Evolutionary conservation across 345 rosid species (phyloP), one percentile per base, ranked within the genome.

Genomic region (Hibiscus syriacus): DNA sequence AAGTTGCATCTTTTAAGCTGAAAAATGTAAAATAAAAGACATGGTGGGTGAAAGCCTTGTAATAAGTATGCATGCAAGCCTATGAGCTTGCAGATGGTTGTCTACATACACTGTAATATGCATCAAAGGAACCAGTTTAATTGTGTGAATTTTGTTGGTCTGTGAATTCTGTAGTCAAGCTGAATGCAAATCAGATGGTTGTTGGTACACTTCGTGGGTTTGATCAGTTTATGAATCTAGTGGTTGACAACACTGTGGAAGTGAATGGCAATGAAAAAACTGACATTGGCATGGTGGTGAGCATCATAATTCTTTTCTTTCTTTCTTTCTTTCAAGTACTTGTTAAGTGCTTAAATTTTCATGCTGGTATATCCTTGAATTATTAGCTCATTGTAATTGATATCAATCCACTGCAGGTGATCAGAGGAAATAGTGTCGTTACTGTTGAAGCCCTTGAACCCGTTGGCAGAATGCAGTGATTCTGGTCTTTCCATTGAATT

Each of bases 281-380:
- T n/a, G n/a, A n/a, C n/a, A n/a, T n/a, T n/a, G n/a, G 92, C 36
- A 89, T 89, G 90, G 92, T 89, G 92, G 92, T 89, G 62, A 80
- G 96, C 74, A 1, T 55, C 55, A 34, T 19, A 43, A n/a, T n/a
- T 55, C 34, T 9, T 5, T 16, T 10, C 8, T 16, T 12, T 41
- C 41, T 36, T 14, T 12, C 9, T 0, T 9, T 1, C 1, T 0
- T n/a, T 16, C 9, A 3, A 4, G 2, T 41, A 3, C 9, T 0
- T 9, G 7, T 45, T 2, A n/a, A 13, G 38, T 45, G 16, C 20
- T 49, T 30, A 38, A 32, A 16, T 14, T 12, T 61, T 5, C 27
- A 12, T 2, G 8, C 54, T 1, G 6, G 26, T 16, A 17, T 3
- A 20, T 43, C 12, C 9, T 5, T 0, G 27, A n/a, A 32, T 36